phyloP scores from a whole-genome alignment of 345 rosid genomes.

The Clarkia xantiana region DNA sequence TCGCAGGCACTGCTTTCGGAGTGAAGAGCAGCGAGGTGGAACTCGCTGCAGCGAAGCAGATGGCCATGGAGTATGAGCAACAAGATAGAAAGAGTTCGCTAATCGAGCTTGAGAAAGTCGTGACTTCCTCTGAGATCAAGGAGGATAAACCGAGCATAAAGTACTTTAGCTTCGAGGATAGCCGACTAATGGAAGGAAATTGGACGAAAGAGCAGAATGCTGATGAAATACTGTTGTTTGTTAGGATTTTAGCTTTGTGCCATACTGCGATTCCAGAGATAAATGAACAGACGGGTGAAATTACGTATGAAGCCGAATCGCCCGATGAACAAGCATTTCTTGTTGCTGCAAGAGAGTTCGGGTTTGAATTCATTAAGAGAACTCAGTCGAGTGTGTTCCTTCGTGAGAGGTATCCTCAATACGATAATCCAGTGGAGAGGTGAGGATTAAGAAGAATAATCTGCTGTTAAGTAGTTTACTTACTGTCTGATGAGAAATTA shows the following conservation, averaged over 20 bases:
- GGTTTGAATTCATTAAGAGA: not conserved
- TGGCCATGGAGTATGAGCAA: not conserved
- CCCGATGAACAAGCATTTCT: constrained; percentile 2
- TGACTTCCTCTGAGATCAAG: not conserved
- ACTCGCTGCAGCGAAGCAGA: constrained; percentile 5
- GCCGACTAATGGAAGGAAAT: not conserved
- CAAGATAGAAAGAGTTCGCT: not conserved
- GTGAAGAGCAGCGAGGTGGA: constrained; percentile 9
- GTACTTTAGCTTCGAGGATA: constrained; percentile 3
- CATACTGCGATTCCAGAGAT: constrained; percentile 1
- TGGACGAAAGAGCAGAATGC: constrained; percentile 1
- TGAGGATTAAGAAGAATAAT: no score
- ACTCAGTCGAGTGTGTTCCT: constrained; percentile 4
- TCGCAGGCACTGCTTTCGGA: constrained; percentile 12
- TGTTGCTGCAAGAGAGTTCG: constrained; percentile 3
- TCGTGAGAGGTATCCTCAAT: not conserved
- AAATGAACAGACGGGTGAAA: not conserved
- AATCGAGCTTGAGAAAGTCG: not conserved
- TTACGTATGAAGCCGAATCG: constrained; percentile 1
- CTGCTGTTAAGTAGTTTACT: no score
- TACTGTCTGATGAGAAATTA: no score
- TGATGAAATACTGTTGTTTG: not conserved
- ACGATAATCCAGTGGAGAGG: no score
- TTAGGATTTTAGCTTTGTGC: not conserved
- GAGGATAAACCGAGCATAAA: not conserved